Percentiles rank a stretch among this genome's conserved stretches.
Conservation (phyloP, 140 eudicot genomes). For the Ambrosia hybrid region DNA sequence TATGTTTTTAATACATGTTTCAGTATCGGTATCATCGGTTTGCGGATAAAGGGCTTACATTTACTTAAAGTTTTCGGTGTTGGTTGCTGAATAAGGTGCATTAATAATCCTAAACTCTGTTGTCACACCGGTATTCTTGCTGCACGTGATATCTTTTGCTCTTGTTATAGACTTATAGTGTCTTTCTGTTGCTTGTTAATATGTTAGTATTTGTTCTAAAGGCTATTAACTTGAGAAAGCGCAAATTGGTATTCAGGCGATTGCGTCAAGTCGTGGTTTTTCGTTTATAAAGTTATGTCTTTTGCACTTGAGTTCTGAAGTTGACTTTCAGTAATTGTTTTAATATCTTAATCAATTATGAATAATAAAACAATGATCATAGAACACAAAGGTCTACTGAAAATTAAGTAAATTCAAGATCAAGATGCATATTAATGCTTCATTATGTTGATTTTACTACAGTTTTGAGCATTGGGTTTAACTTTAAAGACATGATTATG, state of each 20-base stretch:
- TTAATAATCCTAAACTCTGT: background rate
- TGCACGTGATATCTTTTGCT: background rate
- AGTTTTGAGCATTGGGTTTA: no score
- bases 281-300: background rate
- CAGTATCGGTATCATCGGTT: background rate
- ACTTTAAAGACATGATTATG: no score
- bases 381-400: background rate
- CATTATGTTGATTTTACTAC: background rate
- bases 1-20: background rate
- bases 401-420: background rate
- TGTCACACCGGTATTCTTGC: background rate
- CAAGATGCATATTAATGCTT: background rate
- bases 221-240: background rate
- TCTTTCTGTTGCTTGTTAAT: background rate
- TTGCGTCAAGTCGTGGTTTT: background rate
- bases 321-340: background rate
- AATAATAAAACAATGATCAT: background rate
- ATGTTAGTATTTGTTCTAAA: background rate
- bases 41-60: background rate
- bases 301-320: conserved; percentile 4
- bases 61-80: conserved; percentile 3
- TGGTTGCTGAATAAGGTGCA: background rate
- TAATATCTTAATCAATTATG: background rate
- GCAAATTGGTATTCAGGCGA: background rate
- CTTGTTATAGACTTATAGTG: background rate